Percentiles rank a stretch among this genome's conserved stretches.
These are phyloP conservation scores for Serpula lacrymans DNA, from an alignment of 768 basidiomycete species.

Conservation along the genomic window DNA sequence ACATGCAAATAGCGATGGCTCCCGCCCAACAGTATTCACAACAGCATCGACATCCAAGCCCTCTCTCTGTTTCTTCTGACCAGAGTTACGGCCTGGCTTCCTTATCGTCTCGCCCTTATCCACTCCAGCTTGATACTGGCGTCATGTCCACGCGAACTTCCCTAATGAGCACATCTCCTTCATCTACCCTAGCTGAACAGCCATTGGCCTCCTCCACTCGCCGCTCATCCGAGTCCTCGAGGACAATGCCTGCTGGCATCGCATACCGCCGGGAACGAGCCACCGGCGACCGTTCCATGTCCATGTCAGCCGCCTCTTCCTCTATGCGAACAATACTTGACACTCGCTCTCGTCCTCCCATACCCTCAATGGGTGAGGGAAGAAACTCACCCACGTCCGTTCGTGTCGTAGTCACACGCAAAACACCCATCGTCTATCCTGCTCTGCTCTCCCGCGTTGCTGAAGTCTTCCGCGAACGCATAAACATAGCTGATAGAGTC, in stretches of 20 bases:
- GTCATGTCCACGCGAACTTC: slow-evolving; percentile 42
- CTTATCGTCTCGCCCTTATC: slow-evolving; percentile 35
- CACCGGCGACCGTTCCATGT: slow-evolving; percentile 70
- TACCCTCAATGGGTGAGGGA: slow-evolving; percentile 29
- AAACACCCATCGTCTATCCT: slow-evolving; percentile 86
- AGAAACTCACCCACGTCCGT: slow-evolving; percentile 35
- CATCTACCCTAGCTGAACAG: slow-evolving; percentile 37
- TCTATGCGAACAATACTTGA: slow-evolving; percentile 47
- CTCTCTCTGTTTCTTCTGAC: slow-evolving; percentile 38
- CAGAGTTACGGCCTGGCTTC: slow-evolving; percentile 27
- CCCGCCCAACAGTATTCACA: slow-evolving; percentile 17
- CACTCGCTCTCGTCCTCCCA: slow-evolving; percentile 31
- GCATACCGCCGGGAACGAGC: slow-evolving; percentile 57
- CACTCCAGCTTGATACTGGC: slow-evolving; percentile 60
- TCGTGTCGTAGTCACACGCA: slow-evolving; percentile 39
- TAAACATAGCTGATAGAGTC: slow-evolving; percentile 70
- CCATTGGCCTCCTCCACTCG: slow-evolving; percentile 32
- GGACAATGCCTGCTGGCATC: slow-evolving; percentile 51
- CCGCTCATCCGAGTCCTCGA: slow-evolving; percentile 69
- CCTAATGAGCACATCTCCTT: slow-evolving; percentile 41
- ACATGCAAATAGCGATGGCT: slow-evolving; percentile 17
- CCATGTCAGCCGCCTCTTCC: slow-evolving; percentile 63
- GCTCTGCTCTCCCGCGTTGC: slow-evolving; percentile 93
- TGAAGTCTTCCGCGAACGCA: slow-evolving; percentile 85
- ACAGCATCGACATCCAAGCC: slow-evolving; percentile 30